Evolutionary conservation across 805 yeast species (phyloP), one percentile per base, ranked within the genome.

Genomic region (Suhomyces faveliae): DNA sequence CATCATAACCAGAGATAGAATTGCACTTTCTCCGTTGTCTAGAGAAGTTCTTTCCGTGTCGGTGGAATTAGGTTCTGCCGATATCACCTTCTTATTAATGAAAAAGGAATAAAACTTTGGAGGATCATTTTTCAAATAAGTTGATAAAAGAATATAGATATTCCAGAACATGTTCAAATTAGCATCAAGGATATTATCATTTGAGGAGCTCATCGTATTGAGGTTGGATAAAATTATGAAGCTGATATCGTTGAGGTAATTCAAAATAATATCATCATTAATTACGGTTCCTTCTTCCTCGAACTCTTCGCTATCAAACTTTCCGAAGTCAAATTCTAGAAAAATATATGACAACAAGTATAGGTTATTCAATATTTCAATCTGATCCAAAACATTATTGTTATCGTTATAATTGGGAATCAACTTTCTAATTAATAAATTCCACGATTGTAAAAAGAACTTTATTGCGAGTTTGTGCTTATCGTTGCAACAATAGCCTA

Each of bases 221-320:
- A 67, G 54, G 48, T 73, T 72, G 24, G 72, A 57, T 45, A 76
- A 60, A 40, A 77, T 74, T 20, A 76, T 68, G 49, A 63, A 64
- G 25, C 74, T 64, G 12, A 76, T 72, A 49, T 78, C 78, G 53
- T 79, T 77, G 43, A 80, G 62, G 51, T 77, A 76, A 52, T 77
- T 76, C 50, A 79, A 65, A 5, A 79, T 65, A 29, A 78, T 70
- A 46, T 76, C 79, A 22, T 73, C 69, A 25, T 74, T 73, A n/a
- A 77, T 58, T 17, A 47, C 53, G 17, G 42, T 42, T 9, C 53
- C 51, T 23, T 50, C 47, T 13, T 52, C 52, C 5, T 44, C 50
- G 10, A 20, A 29, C 5, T 46, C 50, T 17, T 25, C 43, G 29
- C 23, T 33, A 30, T 33, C 60, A 35, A 42, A 47, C 30, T 38